Percentiles rank a stretch among this genome's conserved stretches.
phyloP scores from a whole-genome alignment of 257 asterid genomes.

The Petunia secreta region DNA sequence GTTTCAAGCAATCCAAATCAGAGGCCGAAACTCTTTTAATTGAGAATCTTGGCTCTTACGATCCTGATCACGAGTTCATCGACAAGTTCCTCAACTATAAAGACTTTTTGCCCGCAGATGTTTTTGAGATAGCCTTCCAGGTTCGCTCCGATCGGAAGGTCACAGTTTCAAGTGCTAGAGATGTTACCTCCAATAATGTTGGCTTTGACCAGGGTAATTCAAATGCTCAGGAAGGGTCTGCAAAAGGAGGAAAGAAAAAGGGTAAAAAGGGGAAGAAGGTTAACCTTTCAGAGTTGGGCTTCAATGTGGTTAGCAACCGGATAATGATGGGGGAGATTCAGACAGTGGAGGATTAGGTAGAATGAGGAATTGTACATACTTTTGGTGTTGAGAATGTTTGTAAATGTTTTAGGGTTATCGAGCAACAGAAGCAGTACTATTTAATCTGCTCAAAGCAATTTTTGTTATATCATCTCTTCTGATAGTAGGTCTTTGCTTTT shows the following conservation, averaged over 20 bases:
- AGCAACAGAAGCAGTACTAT: slow-evolving; percentile 56
- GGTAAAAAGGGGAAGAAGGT: slow-evolving; percentile 89
- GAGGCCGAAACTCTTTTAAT: slow-evolving; percentile 85
- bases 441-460: slow-evolving; percentile 61
- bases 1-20: slow-evolving; percentile 75
- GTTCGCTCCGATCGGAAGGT: slow-evolving; percentile 48
- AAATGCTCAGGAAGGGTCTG: slow-evolving; percentile 44
- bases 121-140: slow-evolving; percentile 73
- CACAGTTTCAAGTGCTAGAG: slow-evolving; percentile 40
- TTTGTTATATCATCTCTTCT: slow-evolving; percentile 43
- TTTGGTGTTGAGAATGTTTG: slow-evolving; percentile 43
- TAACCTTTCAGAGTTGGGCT: slow-evolving; percentile 81
- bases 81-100: slow-evolving; percentile 84
- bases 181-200: slow-evolving; percentile 41
- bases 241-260: slow-evolving; percentile 72
- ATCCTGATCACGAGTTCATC: slow-evolving; percentile 83
- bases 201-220: slow-evolving; percentile 40
- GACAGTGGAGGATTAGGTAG: slow-evolving; percentile 64
- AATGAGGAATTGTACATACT: slow-evolving; percentile 54
- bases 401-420: slow-evolving; percentile 46
- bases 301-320: slow-evolving; percentile 91
- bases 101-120: slow-evolving; percentile 79
- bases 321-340: slow-evolving; percentile 99
- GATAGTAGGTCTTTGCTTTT: slow-evolving; percentile 38
- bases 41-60: slow-evolving; percentile 81